Percentiles rank a stretch among this genome's conserved stretches.
Evolutionary conservation across 2,329 filamentous ascomycete genomes (phyloP).

Genomic region (Calonectria montana): DNA sequence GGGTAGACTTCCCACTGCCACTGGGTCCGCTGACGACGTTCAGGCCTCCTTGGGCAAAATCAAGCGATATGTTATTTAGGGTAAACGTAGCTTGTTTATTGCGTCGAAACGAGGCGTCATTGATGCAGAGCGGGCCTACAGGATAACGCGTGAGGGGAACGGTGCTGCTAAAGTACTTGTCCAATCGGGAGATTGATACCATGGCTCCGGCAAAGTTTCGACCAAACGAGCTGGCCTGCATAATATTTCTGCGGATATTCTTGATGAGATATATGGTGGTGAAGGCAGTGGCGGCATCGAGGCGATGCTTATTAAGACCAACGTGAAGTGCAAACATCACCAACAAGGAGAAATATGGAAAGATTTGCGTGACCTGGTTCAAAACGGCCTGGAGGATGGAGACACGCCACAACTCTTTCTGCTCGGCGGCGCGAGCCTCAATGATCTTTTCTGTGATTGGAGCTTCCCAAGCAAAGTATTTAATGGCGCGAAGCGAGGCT

Average conservation of each 20-base stretch:
- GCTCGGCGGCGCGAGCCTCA: conserved; percentile 61
- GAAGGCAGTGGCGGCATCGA: conserved; percentile 68
- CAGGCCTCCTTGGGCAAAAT: conserved; percentile 65
- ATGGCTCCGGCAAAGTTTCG: conserved; percentile 49
- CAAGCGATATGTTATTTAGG: conserved; percentile 60
- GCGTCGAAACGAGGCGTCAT: conserved; percentile 60
- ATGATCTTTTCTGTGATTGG: conserved; percentile 64
- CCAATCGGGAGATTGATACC: conserved; percentile 62
- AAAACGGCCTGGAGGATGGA: conserved; percentile 60
- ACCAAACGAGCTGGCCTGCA: conserved; percentile 58
- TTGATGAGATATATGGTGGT: conserved; percentile 66
- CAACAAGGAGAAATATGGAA: conserved; percentile 64
- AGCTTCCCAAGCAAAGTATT: conserved; percentile 71
- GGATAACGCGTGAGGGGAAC: conserved; percentile 61
- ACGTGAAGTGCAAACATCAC: conserved; percentile 66
- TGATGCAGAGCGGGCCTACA: conserved; percentile 59
- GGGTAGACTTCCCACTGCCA: conserved; percentile 68
- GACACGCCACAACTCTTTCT: conserved; percentile 65
- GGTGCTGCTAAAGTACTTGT: conserved; percentile 65
- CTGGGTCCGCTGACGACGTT: conserved; percentile 67
- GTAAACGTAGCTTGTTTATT: conserved; percentile 62
- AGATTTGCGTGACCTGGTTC: conserved; percentile 61
- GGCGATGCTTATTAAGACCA: conserved; percentile 56
- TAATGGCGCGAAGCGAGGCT: conserved; percentile 67
- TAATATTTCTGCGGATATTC: conserved; percentile 64